A percentile compares a stretch with the other conserved stretches of the same genome.
Evolutionary conservation across 2,329 filamentous ascomycete genomes (phyloP).

Genomic region (Orbilia javanica): DNA sequence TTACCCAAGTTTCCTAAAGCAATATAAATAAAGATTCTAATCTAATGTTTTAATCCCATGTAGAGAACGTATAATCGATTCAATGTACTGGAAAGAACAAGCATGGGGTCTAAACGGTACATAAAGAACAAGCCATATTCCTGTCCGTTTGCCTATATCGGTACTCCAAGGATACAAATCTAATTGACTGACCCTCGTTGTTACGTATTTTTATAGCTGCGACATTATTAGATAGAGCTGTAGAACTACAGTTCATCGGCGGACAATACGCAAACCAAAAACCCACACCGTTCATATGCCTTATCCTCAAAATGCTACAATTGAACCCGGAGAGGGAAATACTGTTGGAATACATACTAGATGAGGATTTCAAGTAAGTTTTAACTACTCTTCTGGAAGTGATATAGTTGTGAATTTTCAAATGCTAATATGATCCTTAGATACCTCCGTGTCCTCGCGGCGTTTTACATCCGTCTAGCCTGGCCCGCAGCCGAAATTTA

Average conservation of each 20-base stretch:
- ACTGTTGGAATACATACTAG: conserved; percentile 81
- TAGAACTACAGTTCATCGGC: conserved; percentile 84
- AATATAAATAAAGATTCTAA: too few species aligned
- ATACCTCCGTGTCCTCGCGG: conserved; percentile 88
- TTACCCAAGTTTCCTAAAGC: background rate
- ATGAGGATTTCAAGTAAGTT: conserved; percentile 78
- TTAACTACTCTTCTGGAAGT: conserved; percentile 49
- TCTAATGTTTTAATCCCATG: conserved; percentile 11
- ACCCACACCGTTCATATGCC: conserved; percentile 90
- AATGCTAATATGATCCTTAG: conserved; percentile 65
- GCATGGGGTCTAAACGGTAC: conserved; percentile 89
- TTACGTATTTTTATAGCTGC: conserved; percentile 66
- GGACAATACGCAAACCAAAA: conserved; percentile 87
- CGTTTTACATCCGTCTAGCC: conserved; percentile 93
- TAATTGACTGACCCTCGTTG: conserved; percentile 16
- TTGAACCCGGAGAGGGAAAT: conserved; percentile 83
- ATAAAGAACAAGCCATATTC: conserved; percentile 60
- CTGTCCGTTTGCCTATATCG: conserved; percentile 35
- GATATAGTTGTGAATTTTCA: background rate
- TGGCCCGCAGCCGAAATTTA: conserved; percentile 86
- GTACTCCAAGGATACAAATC: conserved; percentile 20
- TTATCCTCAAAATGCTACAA: conserved; percentile 94
- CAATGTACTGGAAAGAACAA: conserved; percentile 98
- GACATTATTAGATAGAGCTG: conserved; percentile 86
- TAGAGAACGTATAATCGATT: conserved; percentile 88